Percentiles rank a stretch among this genome's conserved stretches.
phyloP scores from a whole-genome alignment of 2,329 filamentous ascomycete species.

The Dichotomopilus funicola region DNA sequence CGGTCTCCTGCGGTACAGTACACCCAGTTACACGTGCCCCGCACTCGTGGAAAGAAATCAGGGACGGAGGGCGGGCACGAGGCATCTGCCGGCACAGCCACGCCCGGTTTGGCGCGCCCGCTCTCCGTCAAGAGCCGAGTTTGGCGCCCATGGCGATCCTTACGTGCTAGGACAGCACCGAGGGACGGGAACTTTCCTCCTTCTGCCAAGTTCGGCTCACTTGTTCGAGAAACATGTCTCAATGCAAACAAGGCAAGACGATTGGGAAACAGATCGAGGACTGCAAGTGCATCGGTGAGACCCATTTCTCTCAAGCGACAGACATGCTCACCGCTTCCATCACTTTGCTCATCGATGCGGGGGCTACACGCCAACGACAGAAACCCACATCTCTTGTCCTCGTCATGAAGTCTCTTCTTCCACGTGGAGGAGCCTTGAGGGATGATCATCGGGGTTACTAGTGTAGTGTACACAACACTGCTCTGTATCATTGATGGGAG shows the following conservation, averaged over 20 bases:
- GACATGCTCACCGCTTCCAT: not conserved
- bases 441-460: too few species aligned
- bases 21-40: not conserved
- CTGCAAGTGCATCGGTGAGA: too few species aligned
- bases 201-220: not conserved
- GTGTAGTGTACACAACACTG: too few species aligned
- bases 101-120: slow-evolving; percentile 17
- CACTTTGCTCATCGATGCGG: not conserved
- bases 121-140: slow-evolving; percentile 12
- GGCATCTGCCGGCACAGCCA: slow-evolving; percentile 20
- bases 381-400: too few species aligned
- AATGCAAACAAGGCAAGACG: not conserved
- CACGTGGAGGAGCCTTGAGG: too few species aligned
- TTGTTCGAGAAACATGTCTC: not conserved
- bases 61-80: not conserved
- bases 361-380: not conserved
- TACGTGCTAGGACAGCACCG: not conserved
- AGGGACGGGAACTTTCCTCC: slow-evolving; percentile 12
- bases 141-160: slow-evolving; percentile 12
- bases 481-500: too few species aligned
- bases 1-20: not conserved
- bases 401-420: too few species aligned
- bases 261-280: too few species aligned
- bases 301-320: not conserved
- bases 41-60: slow-evolving; percentile 19